These are phyloP conservation scores for Aspergillus sp. DNA, from an alignment of 2,329 filamentous ascomycete genomes.

Conservation along the genomic window DNA sequence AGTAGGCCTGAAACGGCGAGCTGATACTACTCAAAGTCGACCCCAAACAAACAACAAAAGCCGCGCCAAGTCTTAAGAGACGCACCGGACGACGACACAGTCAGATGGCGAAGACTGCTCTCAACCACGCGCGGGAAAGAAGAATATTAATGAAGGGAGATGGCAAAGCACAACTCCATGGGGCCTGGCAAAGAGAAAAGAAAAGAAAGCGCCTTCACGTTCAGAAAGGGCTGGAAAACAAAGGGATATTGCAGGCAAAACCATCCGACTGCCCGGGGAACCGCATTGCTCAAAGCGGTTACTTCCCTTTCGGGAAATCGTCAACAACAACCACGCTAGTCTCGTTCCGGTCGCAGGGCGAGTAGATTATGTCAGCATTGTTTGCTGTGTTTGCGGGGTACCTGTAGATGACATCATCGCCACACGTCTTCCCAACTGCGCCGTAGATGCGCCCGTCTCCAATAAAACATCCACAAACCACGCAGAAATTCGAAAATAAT, in stretches of 20 bases:
- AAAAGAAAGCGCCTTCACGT: constrained; percentile 14
- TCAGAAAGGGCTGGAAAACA: constrained; percentile 8
- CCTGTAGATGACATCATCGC: constrained; percentile 26
- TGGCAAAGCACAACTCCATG: constrained; percentile 13
- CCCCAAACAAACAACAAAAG: constrained; percentile 26
- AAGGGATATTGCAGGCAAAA: constrained; percentile 5
- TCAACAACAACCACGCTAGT: constrained; percentile 22
- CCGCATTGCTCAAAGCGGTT: constrained; percentile 15
- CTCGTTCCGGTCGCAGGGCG: constrained; percentile 15
- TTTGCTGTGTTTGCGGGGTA: constrained; percentile 21
- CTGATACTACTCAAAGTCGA: constrained; percentile 22
- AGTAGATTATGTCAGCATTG: constrained; percentile 19
- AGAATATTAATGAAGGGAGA: constrained; percentile 8
- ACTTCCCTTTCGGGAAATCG: constrained; percentile 22
- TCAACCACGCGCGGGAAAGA: constrained; percentile 2
- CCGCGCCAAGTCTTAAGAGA: constrained; percentile 17
- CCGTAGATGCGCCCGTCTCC: neutral
- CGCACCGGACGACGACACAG: constrained; percentile 6
- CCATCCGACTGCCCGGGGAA: constrained; percentile 12
- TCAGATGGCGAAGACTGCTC: constrained; percentile 5
- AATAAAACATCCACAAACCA: neutral
- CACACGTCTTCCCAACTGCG: constrained; percentile 26
- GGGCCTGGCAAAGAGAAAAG: constrained; percentile 14
- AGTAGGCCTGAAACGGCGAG: constrained; percentile 5
- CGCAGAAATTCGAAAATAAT: neutral